phyloP scores from a whole-genome alignment of 805 yeast species.

The Pichia cephalocereana region DNA sequence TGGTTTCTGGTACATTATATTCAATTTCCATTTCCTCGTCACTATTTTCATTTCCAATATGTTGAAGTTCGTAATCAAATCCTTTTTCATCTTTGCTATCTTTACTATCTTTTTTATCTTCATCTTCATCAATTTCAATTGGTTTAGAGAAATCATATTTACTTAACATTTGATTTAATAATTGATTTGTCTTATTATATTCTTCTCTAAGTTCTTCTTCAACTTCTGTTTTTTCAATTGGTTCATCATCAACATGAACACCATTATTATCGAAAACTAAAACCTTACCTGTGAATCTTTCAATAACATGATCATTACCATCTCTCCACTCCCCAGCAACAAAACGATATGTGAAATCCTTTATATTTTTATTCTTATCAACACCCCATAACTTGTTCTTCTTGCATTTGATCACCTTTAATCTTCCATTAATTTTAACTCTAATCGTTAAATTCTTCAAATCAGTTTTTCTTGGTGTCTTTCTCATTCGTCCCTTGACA shows the following conservation, averaged over 20 bases:
- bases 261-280: constrained; percentile 24
- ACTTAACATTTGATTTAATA: constrained; percentile 39
- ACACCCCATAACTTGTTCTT: constrained; percentile 90
- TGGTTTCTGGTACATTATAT: constrained; percentile 17
- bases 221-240: not conserved
- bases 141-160: constrained; percentile 47
- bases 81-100: constrained; percentile 18
- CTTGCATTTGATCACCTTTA: constrained; percentile 47
- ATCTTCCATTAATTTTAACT: constrained; percentile 46
- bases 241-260: constrained; percentile 5
- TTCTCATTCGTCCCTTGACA: constrained; percentile 52
- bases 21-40: constrained; percentile 15
- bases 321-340: constrained; percentile 68
- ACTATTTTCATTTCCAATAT: constrained; percentile 15
- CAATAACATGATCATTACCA: constrained; percentile 72
- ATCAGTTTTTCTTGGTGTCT: constrained; percentile 39
- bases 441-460: constrained; percentile 55
- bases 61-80: constrained; percentile 31
- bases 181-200: constrained; percentile 33
- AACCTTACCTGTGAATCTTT: constrained; percentile 29
- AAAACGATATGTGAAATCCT: constrained; percentile 57
- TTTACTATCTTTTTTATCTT: constrained; percentile 32
- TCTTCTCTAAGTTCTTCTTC: constrained; percentile 33
- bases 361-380: constrained; percentile 52
- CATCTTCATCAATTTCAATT: constrained; percentile 22